Evolutionary conservation across 371 early-diverging fungal genomes (phyloP).

Genomic region (Mortierella sp.): DNA sequence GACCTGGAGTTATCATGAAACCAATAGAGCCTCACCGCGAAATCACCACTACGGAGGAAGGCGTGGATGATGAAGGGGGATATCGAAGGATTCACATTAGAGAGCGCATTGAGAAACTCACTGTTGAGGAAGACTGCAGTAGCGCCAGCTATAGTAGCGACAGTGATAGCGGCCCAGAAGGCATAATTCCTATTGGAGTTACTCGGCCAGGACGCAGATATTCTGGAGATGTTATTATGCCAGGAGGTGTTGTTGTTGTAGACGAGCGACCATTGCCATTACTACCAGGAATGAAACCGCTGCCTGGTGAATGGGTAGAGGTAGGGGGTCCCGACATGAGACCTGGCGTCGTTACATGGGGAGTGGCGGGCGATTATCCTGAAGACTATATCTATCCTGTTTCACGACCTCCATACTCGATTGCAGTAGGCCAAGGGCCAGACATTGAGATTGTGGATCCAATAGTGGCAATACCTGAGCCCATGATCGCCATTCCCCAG

Average conservation of each 20-base stretch:
- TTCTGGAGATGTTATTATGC: not conserved
- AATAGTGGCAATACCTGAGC: no score
- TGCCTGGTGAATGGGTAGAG: constrained; percentile 19
- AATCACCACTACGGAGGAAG: constrained; percentile 1
- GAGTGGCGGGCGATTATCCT: constrained; percentile 19
- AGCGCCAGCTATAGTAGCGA: no score
- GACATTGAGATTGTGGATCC: no score
- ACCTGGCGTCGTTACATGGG: constrained; percentile 42
- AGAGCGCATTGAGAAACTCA: constrained; percentile 21
- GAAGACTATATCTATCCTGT: no score
- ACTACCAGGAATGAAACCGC: not conserved
- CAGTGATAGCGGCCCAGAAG: no score
- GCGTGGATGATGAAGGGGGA: constrained; percentile 3
- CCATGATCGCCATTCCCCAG: no score
- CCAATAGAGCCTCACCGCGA: not conserved
- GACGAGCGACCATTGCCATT: constrained; percentile 3
- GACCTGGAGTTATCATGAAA: not conserved
- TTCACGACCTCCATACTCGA: constrained; percentile 17
- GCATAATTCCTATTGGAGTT: no score
- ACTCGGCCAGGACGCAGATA: no score
- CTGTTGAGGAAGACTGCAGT: constrained; percentile 18
- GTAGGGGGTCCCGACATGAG: constrained; percentile 7
- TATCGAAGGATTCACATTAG: constrained; percentile 23
- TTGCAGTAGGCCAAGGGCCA: not conserved
- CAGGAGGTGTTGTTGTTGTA: constrained; percentile 12